Evolutionary conservation across 1,284 basidiomycete genomes (phyloP).

Genomic region (Leccinum huronense): DNA sequence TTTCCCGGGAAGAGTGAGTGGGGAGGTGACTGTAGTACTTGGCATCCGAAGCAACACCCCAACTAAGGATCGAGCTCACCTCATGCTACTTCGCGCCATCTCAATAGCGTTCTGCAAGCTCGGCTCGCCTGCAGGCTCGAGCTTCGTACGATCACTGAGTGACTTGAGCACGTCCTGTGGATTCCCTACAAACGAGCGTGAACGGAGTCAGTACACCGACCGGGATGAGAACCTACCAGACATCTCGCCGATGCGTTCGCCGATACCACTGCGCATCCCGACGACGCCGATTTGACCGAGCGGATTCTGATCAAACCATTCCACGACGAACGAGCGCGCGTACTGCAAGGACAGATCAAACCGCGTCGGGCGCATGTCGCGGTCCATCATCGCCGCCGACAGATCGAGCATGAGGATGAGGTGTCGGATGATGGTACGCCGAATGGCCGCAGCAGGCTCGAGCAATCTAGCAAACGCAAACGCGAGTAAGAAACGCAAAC

Average conservation of each 20-base stretch:
- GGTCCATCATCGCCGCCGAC: constrained; percentile 89
- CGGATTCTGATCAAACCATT: constrained; percentile 99
- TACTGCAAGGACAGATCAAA: constrained; percentile 90
- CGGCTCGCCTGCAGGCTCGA: constrained; percentile 91
- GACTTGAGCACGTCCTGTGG: constrained; percentile 89
- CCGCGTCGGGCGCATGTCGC: constrained; percentile 92
- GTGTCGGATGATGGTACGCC: constrained; percentile 95
- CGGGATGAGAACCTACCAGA: constrained; percentile 57
- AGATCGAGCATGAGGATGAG: constrained; percentile 89
- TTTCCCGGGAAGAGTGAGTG: constrained; percentile 92
- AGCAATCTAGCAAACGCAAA: constrained; percentile 50
- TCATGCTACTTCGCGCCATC: constrained; percentile 91
- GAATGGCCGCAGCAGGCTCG: constrained; percentile 82
- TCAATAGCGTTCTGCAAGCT: constrained; percentile 96
- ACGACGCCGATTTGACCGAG: constrained; percentile 95
- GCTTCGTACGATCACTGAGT: constrained; percentile 82
- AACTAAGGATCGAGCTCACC: constrained; percentile 44
- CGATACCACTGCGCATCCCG: constrained; percentile 86
- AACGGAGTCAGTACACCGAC: background rate
- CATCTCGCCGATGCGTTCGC: constrained; percentile 86
- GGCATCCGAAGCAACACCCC: constrained; percentile 2
- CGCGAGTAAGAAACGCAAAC: constrained; percentile 9
- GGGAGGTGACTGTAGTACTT: constrained; percentile 76
- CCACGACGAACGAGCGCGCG: constrained; percentile 84
- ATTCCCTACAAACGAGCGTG: constrained; percentile 61